Evolutionary conservation across 139 green algal species (phyloP), one percentile per base, ranked within the genome.

Genomic region (Pleodorina starrii): DNA sequence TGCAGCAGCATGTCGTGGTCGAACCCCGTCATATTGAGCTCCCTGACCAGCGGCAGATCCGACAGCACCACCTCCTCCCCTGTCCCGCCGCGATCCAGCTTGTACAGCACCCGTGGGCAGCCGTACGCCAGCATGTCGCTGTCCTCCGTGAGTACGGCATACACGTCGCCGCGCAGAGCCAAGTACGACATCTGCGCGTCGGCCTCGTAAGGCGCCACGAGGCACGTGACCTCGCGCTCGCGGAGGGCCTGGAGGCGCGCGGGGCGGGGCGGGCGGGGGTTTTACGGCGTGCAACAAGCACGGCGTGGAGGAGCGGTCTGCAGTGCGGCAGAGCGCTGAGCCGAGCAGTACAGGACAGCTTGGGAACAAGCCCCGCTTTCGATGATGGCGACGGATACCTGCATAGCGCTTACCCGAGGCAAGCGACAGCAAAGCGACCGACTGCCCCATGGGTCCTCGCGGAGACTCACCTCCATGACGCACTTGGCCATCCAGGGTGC

Each of bases 181-280:
- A 99, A 73, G 94, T 98, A 97, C 0, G 95, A 94, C 95, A 99
- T 97, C 95, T 99, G 97, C 0, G 97, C 97, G 88, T 99, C 98
- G 0, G 98, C 98, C 74, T 99, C 98, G 90, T 99, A 99, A 0
- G 98, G 98, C 9, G 98, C 98, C 43, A 99, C 97, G 1, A 99
- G 57, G 66, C 93, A 99, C 9, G 95, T 77, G 38, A 99, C 93
- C 12, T 90, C 92, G 25, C 75, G 77, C 23, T 84, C 90, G 87
- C 96, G 96, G 14, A 97, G 89, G 35, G 90, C 95, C 94, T 97
- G 93, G 57, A 84, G n/a, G n/a, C n/a, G n/a, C n/a, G n/a, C n/a
- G n/a, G n/a, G n/a, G n/a, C n/a, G n/a, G n/a, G n/a, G n/a, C n/a
- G n/a, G n/a, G n/a, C n/a, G n/a, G n/a, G n/a, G n/a, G n/a, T n/a